Base-by-base conservation (phyloP, 192 early-diverging fungal species). In the Radiomyces spectabilis region DNA sequence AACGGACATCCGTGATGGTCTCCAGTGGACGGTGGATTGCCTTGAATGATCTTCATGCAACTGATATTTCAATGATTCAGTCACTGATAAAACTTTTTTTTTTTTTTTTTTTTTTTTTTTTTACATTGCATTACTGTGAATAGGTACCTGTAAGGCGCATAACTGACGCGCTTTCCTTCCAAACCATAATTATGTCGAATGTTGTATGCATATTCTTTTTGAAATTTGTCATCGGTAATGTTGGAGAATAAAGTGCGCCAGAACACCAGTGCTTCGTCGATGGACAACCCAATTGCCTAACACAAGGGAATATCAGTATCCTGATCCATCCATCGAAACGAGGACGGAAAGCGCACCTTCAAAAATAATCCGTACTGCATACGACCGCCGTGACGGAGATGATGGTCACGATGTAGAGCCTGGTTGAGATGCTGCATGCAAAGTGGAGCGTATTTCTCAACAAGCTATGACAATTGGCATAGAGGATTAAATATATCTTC, bases 1-100 rank as follows among this genome's bases (percentile, higher is more conserved):
- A 93, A 98, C 38, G 96, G 96, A 66, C 96, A 98, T 5, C 96
- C 96, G 53, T 98, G 96, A 57, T 88, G 78, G 59, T 97, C 93
- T 10, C 85, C 84, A 5, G 88, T 71, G 12, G 82, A 82, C 2
- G 95, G 94, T 22, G 76, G 77, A 52, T 87, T 85, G 13, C 68
- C 61, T 49, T 70, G 86, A 61, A 98, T 97, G 71, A 98, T 89
- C 46, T 86, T 87, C 52, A 77, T 71, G 72, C 96, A 98, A 29
- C 84, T 85, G 45, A n/a, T n/a, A n/a, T n/a, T n/a, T n/a, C n/a
- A n/a, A n/a, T n/a, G n/a, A n/a, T n/a, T n/a, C n/a, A n/a, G n/a
- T n/a, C n/a, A n/a, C n/a, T n/a, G n/a, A n/a, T n/a, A n/a, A n/a
- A n/a, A n/a, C n/a, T n/a, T n/a, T n/a, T n/a, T n/a, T n/a, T n/a